These are phyloP conservation scores for Leccinum variicolor DNA, from an alignment of 768 basidiomycete genomes.

Conservation along the genomic window DNA sequence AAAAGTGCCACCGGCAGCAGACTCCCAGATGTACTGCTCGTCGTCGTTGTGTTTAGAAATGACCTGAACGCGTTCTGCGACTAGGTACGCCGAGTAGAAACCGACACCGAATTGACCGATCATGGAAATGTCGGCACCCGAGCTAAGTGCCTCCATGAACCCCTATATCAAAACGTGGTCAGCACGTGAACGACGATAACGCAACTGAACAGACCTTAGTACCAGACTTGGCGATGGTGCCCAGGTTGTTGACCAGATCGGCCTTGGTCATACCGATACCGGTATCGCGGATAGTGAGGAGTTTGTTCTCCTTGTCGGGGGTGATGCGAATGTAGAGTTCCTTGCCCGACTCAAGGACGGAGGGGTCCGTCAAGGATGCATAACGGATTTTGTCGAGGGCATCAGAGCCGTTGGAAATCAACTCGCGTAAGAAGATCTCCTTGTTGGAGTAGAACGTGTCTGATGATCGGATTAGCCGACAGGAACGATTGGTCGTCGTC, in stretches of 20 bases:
- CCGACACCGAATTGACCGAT: conserved; percentile 99
- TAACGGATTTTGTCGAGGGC: conserved; percentile 99
- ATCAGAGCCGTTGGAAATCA: conserved; percentile 97
- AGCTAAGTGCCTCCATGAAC: conserved; percentile 98
- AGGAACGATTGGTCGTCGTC: background rate
- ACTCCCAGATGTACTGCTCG: conserved; percentile 99
- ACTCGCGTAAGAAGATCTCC: conserved; percentile 98
- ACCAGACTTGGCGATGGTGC: conserved; percentile 93
- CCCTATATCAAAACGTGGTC: conserved; percentile 48
- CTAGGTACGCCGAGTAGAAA: conserved; percentile 99
- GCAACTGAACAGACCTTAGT: conserved; percentile 60
- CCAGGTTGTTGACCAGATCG: conserved; percentile 98
- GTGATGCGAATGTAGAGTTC: conserved; percentile 93
- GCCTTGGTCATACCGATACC: conserved; percentile 99
- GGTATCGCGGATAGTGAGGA: conserved; percentile 87
- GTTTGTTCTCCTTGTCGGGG: conserved; percentile 95
- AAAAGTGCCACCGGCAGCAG: conserved; percentile 98
- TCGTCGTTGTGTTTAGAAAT: conserved; percentile 99
- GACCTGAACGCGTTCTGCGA: conserved; percentile 97
- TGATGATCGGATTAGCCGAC: conserved; percentile 29
- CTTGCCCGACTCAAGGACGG: conserved; percentile 85
- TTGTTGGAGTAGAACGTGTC: conserved; percentile 99
- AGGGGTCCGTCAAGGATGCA: conserved; percentile 89
- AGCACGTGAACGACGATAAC: conserved; percentile 1
- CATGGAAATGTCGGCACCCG: conserved; percentile 91